Evolutionary conservation across 192 early-diverging fungal genomes (phyloP), one percentile per base, ranked within the genome.

Genomic region (Radiomyces spectabilis): DNA sequence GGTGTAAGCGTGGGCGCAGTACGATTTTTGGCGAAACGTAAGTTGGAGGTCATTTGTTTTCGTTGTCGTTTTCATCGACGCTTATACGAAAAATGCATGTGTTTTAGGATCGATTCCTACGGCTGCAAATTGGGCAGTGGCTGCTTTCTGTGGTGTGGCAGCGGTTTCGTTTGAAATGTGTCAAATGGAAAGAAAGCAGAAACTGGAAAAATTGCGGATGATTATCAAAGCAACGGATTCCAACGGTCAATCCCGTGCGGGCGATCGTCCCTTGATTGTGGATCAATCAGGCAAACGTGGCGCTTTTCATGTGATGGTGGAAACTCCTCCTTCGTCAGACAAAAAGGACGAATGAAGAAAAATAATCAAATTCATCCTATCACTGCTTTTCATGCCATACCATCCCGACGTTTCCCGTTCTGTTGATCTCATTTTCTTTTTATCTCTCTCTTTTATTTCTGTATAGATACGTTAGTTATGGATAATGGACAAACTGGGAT

Each of bases 61-160:
- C 15, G 19, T 30, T 37, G 21, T 58, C 29, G 19, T 40, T 43
- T 31, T n/a, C 21, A 42, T n/a, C n/a, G n/a, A n/a, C n/a, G n/a
- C n/a, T n/a, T n/a, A n/a, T n/a, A n/a, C n/a, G n/a, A n/a, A n/a
- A n/a, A n/a, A n/a, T n/a, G n/a, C n/a, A n/a, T n/a, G n/a, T n/a
- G n/a, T 18, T 40, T 24, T 40, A 71, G 69, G 66, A 10, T 60
- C 38, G 26, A 35, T 74, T 9, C 34, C 41, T 2, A 60, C 69
- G 3, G 55, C 69, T 26, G 54, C 69, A 19, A 71, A 75, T 32
- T 72, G 65, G 69, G 69, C 73, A 22, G 58, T 75, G 13, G 73
- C 53, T 16, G 41, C 66, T 4, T 75, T 71, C 38, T 53, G 57
- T 35, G 51, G 44, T n/a, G 63, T 72, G 1, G 43, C 65, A 18